These are phyloP conservation scores for Botryotinia calthae DNA, from an alignment of 2,329 filamentous ascomycete genomes.

Conservation along the genomic window DNA sequence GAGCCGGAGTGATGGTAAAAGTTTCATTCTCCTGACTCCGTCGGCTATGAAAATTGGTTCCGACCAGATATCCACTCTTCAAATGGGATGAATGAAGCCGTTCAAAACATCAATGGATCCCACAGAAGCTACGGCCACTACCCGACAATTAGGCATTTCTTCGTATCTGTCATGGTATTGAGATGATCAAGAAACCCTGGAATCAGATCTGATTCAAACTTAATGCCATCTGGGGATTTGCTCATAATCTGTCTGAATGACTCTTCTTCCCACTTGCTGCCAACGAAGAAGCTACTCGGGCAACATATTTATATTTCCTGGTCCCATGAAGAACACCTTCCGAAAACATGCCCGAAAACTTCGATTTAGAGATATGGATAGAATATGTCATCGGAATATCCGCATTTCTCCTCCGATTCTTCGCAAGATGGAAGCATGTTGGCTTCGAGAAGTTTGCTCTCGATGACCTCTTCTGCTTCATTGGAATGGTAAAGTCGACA, in stretches of 20 bases:
- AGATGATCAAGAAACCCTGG: neutral
- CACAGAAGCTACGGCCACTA: neutral
- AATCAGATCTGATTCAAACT: neutral
- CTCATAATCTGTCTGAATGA: neutral
- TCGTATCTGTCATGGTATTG: neutral
- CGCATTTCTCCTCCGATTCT: neutral
- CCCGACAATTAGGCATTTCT: conserved; percentile 6
- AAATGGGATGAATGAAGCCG: neutral
- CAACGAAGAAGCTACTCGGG: neutral
- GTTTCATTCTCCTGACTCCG: neutral
- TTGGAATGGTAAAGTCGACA: neutral
- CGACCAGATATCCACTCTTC: neutral
- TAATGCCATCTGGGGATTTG: neutral
- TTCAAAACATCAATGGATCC: neutral
- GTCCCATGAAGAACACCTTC: neutral
- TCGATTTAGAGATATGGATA: neutral
- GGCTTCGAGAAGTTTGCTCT: conserved; percentile 3
- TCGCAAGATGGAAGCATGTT: conserved; percentile 3
- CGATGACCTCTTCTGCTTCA: neutral
- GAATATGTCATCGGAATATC: neutral
- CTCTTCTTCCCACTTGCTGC: neutral
- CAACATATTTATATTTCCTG: too few relatives aligned
- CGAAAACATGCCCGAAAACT: neutral
- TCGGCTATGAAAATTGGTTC: neutral
- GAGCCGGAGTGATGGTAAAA: neutral